These are phyloP conservation scores for Heterobasidion parviporum DNA, from an alignment of 1,284 basidiomycete species.

Conservation along the genomic window DNA sequence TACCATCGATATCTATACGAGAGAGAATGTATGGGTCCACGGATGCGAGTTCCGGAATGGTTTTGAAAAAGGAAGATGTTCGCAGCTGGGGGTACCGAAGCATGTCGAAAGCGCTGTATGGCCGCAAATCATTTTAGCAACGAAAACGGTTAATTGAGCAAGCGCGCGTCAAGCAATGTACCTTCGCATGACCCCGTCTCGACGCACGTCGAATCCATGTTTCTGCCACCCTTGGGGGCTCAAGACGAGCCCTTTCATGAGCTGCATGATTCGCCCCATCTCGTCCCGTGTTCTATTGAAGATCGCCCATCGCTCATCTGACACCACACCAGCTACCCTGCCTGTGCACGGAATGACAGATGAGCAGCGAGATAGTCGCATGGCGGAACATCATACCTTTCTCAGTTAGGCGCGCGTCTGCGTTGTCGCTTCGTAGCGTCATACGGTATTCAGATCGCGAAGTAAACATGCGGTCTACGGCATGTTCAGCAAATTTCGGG, in stretches of 20 bases:
- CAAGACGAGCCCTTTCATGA: slow-evolving; percentile 40
- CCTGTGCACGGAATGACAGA: slow-evolving; percentile 23
- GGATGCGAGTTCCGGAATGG: slow-evolving; percentile 47
- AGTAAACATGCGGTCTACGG: slow-evolving; percentile 85
- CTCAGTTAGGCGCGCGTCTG: slow-evolving; percentile 73
- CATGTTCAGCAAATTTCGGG: not conserved
- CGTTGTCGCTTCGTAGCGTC: slow-evolving; percentile 83
- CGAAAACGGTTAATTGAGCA: too few relatives aligned
- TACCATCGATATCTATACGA: slow-evolving; percentile 70
- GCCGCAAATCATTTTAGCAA: too few relatives aligned
- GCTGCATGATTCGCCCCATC: slow-evolving; percentile 40
- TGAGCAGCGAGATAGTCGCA: not conserved
- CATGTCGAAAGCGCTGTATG: slow-evolving; percentile 65
- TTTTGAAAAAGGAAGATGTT: slow-evolving; percentile 32
- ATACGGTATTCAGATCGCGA: slow-evolving; percentile 86
- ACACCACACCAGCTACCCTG: slow-evolving; percentile 50
- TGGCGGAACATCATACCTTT: slow-evolving; percentile 37
- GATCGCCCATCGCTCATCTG: slow-evolving; percentile 50
- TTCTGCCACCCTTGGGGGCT: slow-evolving; percentile 63
- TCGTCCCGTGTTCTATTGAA: slow-evolving; percentile 41
- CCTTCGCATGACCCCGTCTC: slow-evolving; percentile 59
- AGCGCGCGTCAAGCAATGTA: slow-evolving; percentile 11
- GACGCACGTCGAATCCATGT: slow-evolving; percentile 46
- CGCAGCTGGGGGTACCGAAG: slow-evolving; percentile 58
- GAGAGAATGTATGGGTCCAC: slow-evolving; percentile 46